These are phyloP conservation scores for Collybia sp. DNA, from an alignment of 768 basidiomycete species.

Conservation along the genomic window DNA sequence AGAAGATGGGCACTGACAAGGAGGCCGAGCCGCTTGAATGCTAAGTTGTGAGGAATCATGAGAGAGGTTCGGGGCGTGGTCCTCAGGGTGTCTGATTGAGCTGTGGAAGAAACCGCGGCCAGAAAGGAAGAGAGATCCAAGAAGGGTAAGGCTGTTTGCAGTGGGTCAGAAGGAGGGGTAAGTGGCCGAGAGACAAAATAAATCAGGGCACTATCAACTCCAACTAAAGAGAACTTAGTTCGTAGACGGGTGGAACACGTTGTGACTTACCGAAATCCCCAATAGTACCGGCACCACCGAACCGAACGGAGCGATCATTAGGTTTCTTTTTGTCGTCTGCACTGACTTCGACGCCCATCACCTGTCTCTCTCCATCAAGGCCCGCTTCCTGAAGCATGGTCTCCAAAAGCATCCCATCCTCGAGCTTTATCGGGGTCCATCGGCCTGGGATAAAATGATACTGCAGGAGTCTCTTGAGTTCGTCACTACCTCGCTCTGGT, in stretches of 20 bases:
- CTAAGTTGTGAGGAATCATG: constrained; percentile 85
- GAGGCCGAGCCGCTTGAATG: constrained; percentile 79
- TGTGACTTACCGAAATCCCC: constrained; percentile 64
- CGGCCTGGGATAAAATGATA: constrained; percentile 92
- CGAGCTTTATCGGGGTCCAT: constrained; percentile 66
- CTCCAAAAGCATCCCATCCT: constrained; percentile 70
- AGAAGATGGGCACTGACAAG: constrained; percentile 87
- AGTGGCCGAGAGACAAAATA: constrained; percentile 88
- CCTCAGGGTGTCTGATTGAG: constrained; percentile 67
- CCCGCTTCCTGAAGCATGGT: constrained; percentile 75
- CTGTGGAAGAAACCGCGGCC: constrained; percentile 84
- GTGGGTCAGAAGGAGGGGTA: constrained; percentile 73
- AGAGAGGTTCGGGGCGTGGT: constrained; percentile 68
- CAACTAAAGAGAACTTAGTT: constrained; percentile 39
- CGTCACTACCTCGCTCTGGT: constrained; percentile 61
- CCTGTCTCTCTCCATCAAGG: constrained; percentile 64
- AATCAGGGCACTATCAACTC: constrained; percentile 73
- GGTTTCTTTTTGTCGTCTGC: constrained; percentile 40
- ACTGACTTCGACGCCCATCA: constrained; percentile 63
- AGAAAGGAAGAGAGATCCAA: constrained; percentile 90
- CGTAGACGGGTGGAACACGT: not conserved
- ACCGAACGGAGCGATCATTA: constrained; percentile 55
- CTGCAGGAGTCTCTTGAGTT: constrained; percentile 66
- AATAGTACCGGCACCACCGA: constrained; percentile 79
- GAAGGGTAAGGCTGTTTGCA: constrained; percentile 75